Percentiles rank a stretch among this genome's conserved stretches.
phyloP scores from a whole-genome alignment of 23 red algal species.

The Gracilaria caudata region DNA sequence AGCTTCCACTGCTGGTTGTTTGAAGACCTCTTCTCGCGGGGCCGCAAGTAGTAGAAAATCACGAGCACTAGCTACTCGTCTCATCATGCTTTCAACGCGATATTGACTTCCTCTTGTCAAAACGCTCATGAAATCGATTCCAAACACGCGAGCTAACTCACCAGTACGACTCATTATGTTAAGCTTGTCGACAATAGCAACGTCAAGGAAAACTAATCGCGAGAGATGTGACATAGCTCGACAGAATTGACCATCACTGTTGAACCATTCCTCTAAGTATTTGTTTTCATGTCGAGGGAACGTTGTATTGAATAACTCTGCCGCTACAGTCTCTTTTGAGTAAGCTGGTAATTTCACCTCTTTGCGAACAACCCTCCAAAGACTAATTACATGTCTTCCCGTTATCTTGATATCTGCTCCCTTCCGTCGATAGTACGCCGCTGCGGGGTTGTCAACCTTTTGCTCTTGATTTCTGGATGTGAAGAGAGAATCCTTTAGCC shows the following conservation, averaged over 20 bases:
- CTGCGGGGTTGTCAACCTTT: slow-evolving; percentile 29
- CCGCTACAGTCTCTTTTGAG: slow-evolving; percentile 67
- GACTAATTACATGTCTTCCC: slow-evolving; percentile 86
- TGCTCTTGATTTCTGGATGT: slow-evolving; percentile 14
- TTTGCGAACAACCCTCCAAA: slow-evolving; percentile 89
- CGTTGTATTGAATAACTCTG: slow-evolving; percentile 74
- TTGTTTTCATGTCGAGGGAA: slow-evolving; percentile 68
- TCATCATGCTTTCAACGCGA: slow-evolving; percentile 94
- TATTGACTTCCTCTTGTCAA: slow-evolving; percentile 93
- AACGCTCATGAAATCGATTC: slow-evolving; percentile 94
- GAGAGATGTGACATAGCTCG: slow-evolving; percentile 53
- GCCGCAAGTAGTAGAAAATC: slow-evolving; percentile 78
- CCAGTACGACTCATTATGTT: slow-evolving; percentile 82
- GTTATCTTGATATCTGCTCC: slow-evolving; percentile 82
- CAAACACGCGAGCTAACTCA: slow-evolving; percentile 94
- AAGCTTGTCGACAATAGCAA: slow-evolving; percentile 74
- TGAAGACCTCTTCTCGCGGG: slow-evolving; percentile 68
- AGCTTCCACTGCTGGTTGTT: slow-evolving; percentile 88
- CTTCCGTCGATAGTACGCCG: slow-evolving; percentile 67
- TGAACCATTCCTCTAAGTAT: slow-evolving; percentile 67
- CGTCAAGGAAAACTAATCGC: slow-evolving; percentile 30
- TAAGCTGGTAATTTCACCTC: slow-evolving; percentile 89
- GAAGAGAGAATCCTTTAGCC: slow-evolving; percentile 40
- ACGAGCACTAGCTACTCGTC: slow-evolving; percentile 70
- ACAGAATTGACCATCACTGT: neutral